Evolutionary conservation across 805 yeast genomes (phyloP).

Genomic region (Spathaspora boniae): DNA sequence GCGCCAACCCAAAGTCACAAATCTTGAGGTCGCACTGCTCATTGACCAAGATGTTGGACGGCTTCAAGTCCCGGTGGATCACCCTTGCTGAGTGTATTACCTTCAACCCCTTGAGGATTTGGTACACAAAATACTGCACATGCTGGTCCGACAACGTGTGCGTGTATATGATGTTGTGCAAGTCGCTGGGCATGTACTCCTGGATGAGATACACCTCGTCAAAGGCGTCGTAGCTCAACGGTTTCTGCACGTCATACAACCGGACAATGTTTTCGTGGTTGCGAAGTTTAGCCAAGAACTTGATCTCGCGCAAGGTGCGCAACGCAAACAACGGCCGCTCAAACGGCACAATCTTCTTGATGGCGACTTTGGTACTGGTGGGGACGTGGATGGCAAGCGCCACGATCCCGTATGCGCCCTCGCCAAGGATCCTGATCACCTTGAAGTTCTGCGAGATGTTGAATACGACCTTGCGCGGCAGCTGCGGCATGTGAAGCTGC

Average conservation of each 20-base stretch:
- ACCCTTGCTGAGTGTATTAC: slow-evolving; percentile 93
- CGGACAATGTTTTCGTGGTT: slow-evolving; percentile 69
- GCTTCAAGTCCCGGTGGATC: slow-evolving; percentile 89
- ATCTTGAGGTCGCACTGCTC: slow-evolving; percentile 92
- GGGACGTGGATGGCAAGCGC: slow-evolving; percentile 65
- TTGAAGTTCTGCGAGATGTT: slow-evolving; percentile 62
- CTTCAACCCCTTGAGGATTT: slow-evolving; percentile 83
- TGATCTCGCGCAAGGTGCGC: slow-evolving; percentile 68
- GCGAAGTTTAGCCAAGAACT: slow-evolving; percentile 58
- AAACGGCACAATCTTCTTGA: slow-evolving; percentile 74
- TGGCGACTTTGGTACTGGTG: slow-evolving; percentile 63
- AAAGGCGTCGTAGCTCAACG: slow-evolving; percentile 54
- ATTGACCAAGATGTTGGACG: slow-evolving; percentile 79
- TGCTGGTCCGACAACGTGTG: slow-evolving; percentile 76
- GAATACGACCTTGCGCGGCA: slow-evolving; percentile 36
- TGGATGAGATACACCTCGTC: slow-evolving; percentile 73
- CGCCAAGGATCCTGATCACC: slow-evolving; percentile 61
- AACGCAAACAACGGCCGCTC: slow-evolving; percentile 61
- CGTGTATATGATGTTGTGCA: slow-evolving; percentile 58
- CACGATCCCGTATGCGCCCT: slow-evolving; percentile 82
- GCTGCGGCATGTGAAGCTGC: too few species aligned
- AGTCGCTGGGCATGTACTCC: slow-evolving; percentile 74
- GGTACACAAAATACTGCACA: slow-evolving; percentile 89
- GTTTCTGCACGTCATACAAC: slow-evolving; percentile 64
- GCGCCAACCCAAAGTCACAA: slow-evolving; percentile 92